Conservation (phyloP, 2,329 filamentous ascomycete genomes). For the Neocatenulostroma microsporum region DNA sequence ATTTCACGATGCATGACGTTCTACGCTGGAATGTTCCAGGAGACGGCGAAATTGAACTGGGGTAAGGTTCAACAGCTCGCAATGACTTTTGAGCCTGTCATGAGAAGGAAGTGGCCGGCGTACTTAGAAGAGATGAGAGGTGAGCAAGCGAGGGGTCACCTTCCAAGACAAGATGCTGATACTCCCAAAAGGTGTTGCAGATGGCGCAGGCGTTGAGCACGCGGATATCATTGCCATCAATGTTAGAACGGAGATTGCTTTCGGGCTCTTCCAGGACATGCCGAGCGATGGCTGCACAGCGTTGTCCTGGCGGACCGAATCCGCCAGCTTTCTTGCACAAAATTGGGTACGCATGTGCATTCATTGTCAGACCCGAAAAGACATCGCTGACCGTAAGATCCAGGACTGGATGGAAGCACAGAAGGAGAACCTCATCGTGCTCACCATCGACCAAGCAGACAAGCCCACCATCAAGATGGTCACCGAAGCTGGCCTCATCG, state of each 20-base stretch:
- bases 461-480: conserved; percentile 48
- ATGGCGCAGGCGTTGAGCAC: conserved; percentile 40
- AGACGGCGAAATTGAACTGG: conserved; percentile 43
- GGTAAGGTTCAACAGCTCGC: conserved; percentile 39
- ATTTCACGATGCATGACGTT: conserved; percentile 40
- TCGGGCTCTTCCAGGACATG: conserved; percentile 51
- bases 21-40: conserved; percentile 41
- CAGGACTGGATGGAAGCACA: conserved; percentile 41
- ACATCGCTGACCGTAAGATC: too few relatives aligned
- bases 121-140: conserved; percentile 39
- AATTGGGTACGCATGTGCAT: too few relatives aligned
- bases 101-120: conserved; percentile 36
- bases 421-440: conserved; percentile 42
- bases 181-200: conserved; percentile 41
- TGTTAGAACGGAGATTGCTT: conserved; percentile 50
- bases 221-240: conserved; percentile 52
- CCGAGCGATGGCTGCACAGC: conserved; percentile 53
- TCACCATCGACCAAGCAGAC: conserved; percentile 38
- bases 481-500: conserved; percentile 55
- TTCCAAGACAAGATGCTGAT: background rate
- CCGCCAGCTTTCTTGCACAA: conserved; percentile 41
- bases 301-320: conserved; percentile 38
- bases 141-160: background rate
- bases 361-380: too few relatives aligned
- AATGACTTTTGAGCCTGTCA: conserved; percentile 39